Evolutionary conservation across 2,329 filamentous ascomycete species (phyloP).

Genomic region (Didymosphaeria variabile): DNA sequence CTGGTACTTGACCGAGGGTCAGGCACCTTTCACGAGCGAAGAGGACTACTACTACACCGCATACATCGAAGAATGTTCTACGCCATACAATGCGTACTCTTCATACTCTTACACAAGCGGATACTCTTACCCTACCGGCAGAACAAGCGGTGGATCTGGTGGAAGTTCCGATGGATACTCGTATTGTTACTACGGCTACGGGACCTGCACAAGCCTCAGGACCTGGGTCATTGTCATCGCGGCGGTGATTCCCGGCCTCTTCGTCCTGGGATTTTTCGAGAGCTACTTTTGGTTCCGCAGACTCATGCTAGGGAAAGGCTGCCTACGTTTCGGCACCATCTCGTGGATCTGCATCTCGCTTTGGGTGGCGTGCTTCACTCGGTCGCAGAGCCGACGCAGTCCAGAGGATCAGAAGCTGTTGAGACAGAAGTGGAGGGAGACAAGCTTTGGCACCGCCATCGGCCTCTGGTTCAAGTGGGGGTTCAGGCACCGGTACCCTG

Average conservation of each 20-base stretch:
- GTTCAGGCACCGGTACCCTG: conserved; percentile 41
- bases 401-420: conserved; percentile 42
- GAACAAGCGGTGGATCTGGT: conserved; percentile 16
- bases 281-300: conserved; percentile 48
- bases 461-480: conserved; percentile 47
- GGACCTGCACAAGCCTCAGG: conserved; percentile 25
- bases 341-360: conserved; percentile 43
- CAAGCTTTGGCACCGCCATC: conserved; percentile 36
- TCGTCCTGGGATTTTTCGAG: conserved; percentile 44
- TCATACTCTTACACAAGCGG: background rate
- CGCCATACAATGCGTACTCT: conserved; percentile 13
- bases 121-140: conserved; percentile 9
- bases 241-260: conserved; percentile 36
- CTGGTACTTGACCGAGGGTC: conserved; percentile 36
- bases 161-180: conserved; percentile 9
- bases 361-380: conserved; percentile 43
- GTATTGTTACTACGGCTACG: conserved; percentile 23
- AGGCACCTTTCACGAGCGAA: conserved; percentile 35
- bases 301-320: conserved; percentile 43
- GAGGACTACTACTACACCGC: conserved; percentile 33
- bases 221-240: conserved; percentile 43
- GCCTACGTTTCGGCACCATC: conserved; percentile 42
- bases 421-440: conserved; percentile 41
- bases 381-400: conserved; percentile 41
- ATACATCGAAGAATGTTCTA: conserved; percentile 38